Evolutionary conservation across 1,284 basidiomycete genomes (phyloP), one percentile per base, ranked within the genome.

Genomic region (Apiotrichum gamsii): DNA sequence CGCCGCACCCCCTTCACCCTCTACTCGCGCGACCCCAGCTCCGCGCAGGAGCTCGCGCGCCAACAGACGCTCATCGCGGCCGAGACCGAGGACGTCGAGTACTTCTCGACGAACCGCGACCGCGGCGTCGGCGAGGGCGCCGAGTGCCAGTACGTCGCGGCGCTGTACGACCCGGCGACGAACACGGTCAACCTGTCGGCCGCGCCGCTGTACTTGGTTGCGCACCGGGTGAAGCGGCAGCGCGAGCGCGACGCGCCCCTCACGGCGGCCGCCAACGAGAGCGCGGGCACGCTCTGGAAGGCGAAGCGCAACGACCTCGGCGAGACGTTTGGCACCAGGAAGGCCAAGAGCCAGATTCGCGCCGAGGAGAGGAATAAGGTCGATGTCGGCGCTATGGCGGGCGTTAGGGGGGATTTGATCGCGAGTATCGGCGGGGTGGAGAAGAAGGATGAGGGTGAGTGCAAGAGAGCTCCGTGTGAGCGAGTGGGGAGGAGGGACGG

Each of bases 281-380:
- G n/a, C n/a, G 75, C 79, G 6, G 23, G 30, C 32, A 15, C 78
- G 25, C 78, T 82, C 54, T 82, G 81, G 49, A 73, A 78, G 38
- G 77, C 80, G 41, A 82, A 83, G 29, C 79, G 85, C 23, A 87
- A 82, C 51, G 76, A 80, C n/a, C 80, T 96, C 1, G 91, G 91
- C 25, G 84, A 89, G 65, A 81, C 85, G 1, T 96, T 96, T 58
- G 91, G 91, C 19, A 94, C 90, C 13, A 87, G 89, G 73, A 95
- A 94, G 67, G 87, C 89, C 31, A 85, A 89, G 71, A 81, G 82
- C 14, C 83, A 82, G 24, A 90, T 95, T 60, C 80, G 81, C 48
- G 84, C 87, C 3, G 80, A 81, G 50, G 89, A 90, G 70, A 79
- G 91, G 52, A 91, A 91, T 73, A 82, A 82, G 65, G 82, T 96